phyloP scores from a whole-genome alignment of 1,139 yeast genomes.

The Sugiyamaella grinbergsii region DNA sequence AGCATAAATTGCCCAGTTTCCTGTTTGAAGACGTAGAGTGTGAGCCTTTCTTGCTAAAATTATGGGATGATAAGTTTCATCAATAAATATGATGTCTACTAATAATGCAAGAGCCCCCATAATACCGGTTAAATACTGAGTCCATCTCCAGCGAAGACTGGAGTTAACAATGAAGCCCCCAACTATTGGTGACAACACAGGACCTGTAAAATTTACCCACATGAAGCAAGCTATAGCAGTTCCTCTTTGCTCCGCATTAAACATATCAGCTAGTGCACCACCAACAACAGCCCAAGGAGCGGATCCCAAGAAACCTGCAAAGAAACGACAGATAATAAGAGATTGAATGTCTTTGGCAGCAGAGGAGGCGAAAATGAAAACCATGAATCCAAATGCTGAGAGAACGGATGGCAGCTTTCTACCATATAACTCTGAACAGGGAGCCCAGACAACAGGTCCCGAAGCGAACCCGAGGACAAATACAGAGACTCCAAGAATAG shows the following conservation, averaged over 20 bases:
- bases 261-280: conserved; percentile 80
- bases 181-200: conserved; percentile 65
- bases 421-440: conserved; percentile 72
- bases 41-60: conserved; percentile 51
- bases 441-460: conserved; percentile 81
- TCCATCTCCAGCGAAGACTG: conserved; percentile 59
- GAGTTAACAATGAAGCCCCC: conserved; percentile 42
- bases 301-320: conserved; percentile 75
- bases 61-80: conserved; percentile 55
- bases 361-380: conserved; percentile 70
- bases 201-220: conserved; percentile 67
- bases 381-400: conserved; percentile 56
- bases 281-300: conserved; percentile 81
- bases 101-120: conserved; percentile 46
- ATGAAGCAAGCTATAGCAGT: conserved; percentile 63
- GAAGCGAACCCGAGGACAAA: conserved; percentile 79
- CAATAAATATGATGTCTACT: conserved; percentile 55
- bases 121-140: conserved; percentile 55
- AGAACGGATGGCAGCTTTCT: conserved; percentile 58
- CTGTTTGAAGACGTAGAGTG: conserved; percentile 50
- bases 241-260: conserved; percentile 61
- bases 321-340: conserved; percentile 68
- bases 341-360: conserved; percentile 72
- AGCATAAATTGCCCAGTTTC: conserved; percentile 80
- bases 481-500: conserved; percentile 61